Evolutionary conservation across 2,329 filamentous ascomycete species (phyloP), one percentile per base, ranked within the genome.

Genomic region (Coleophoma eucalyptorum): DNA sequence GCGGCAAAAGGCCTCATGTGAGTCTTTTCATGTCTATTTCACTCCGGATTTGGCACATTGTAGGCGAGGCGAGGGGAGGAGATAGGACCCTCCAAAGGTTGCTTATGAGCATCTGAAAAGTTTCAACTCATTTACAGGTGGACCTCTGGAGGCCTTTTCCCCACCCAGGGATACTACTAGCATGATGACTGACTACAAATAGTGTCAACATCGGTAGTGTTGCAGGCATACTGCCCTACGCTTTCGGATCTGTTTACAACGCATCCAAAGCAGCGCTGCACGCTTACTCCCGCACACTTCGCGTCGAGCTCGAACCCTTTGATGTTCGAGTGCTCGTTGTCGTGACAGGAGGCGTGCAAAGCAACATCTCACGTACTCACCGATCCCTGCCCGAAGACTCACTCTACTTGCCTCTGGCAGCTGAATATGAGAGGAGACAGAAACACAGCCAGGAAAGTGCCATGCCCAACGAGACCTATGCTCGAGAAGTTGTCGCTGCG

Each of bases 231-330:
- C 26, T 42, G 11, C 53, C 51, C 20, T 50, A 42, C 68, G 76
- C 84, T 1, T 89, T 89, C 42, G 90, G 49, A 34, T 20, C 26
- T 48, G 31, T 52, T 37, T 51, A 96, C 79, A 50, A 50, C 38
- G 49, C 54, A 18, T 46, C 37, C 32, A 56, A 56, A 50, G 51
- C 54, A 12, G 54, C 54, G 5, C 16, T 56, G 2, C 32, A 52
- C 20, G 32, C 43, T 10, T 48, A 51, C 32, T 35, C 34, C 21
- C 13, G 48, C 16, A 49, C 46, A 13, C 26, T 56, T n/a, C 42
- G 52, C 11, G 20, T 56, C 4, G 54, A 56, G 42, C 33, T 56
- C 37, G 38, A 51, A 10, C 50, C 52, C 13, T 54, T 49, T 12
- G 50, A 43, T 12, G 50, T 54, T 5, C 18, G 45, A 4, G 52